Conservation (phyloP, 2,329 filamentous ascomycete species). For the Botrytis porri region DNA sequence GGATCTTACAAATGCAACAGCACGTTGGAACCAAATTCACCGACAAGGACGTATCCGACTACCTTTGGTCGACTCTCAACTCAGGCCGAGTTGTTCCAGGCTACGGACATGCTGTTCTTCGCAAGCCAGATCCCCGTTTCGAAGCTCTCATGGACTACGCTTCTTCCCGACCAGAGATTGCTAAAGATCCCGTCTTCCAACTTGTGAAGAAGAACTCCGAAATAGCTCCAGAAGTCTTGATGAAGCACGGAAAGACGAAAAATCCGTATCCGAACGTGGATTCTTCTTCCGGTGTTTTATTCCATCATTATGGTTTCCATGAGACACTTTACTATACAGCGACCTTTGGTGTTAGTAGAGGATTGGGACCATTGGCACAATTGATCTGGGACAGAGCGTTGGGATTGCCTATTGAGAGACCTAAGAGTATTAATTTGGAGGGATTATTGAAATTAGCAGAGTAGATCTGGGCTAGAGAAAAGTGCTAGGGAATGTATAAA, state of each 20-base stretch:
- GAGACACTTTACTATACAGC: slow-evolving; percentile 93
- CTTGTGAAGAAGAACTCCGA: slow-evolving; percentile 91
- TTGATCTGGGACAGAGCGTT: slow-evolving; percentile 94
- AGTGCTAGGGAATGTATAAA: background rate
- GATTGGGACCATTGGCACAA: slow-evolving; percentile 85
- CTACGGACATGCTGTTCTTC: slow-evolving; percentile 92
- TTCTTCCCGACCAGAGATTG: slow-evolving; percentile 77
- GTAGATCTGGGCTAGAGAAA: slow-evolving; percentile 18
- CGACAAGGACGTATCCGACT: slow-evolving; percentile 78
- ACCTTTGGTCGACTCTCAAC: slow-evolving; percentile 91
- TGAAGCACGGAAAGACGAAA: slow-evolving; percentile 96
- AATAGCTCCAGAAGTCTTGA: slow-evolving; percentile 85
- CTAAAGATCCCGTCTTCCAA: slow-evolving; percentile 84
- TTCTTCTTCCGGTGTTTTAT: slow-evolving; percentile 86
- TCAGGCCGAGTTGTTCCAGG: slow-evolving; percentile 89
- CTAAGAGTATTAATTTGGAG: slow-evolving; percentile 94
- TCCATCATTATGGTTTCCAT: slow-evolving; percentile 97
- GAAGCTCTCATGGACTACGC: slow-evolving; percentile 97
- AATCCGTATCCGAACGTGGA: slow-evolving; percentile 98
- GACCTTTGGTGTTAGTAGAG: slow-evolving; percentile 66
- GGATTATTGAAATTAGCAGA: slow-evolving; percentile 72
- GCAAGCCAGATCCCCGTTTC: slow-evolving; percentile 96
- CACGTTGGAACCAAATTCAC: slow-evolving; percentile 74
- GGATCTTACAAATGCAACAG: slow-evolving; percentile 95
- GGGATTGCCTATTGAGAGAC: slow-evolving; percentile 92